A percentile compares a stretch with the other conserved stretches of the same genome.
Evolutionary conservation across 768 basidiomycete species (phyloP).

Genomic region (Krasilnikovozyma curviuscula): DNA sequence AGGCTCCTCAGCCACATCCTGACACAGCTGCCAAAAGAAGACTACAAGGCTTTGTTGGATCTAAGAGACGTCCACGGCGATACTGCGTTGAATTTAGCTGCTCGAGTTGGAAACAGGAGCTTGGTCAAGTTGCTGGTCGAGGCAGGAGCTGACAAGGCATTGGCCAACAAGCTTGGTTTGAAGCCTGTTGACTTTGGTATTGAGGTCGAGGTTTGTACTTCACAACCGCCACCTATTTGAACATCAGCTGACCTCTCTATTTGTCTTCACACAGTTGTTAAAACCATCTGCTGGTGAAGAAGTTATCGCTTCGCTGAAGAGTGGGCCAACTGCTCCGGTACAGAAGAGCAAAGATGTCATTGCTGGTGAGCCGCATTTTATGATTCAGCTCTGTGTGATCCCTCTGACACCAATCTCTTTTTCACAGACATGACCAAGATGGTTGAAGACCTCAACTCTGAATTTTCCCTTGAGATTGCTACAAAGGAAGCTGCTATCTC

Average conservation of each 20-base stretch:
- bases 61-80: constrained; percentile 89
- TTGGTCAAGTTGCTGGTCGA: constrained; percentile 72
- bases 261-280: constrained; percentile 14
- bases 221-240: too few relatives aligned
- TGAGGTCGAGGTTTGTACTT: constrained; percentile 51
- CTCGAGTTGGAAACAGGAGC: constrained; percentile 73
- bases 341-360: constrained; percentile 80
- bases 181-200: constrained; percentile 89
- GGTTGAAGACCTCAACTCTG: constrained; percentile 55
- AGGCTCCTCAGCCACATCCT: constrained; percentile 73
- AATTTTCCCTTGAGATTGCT: constrained; percentile 68
- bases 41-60: constrained; percentile 37
- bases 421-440: constrained; percentile 60
- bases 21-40: too few relatives aligned
- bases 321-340: constrained; percentile 53
- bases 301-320: constrained; percentile 50
- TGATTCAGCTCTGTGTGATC: background rate
- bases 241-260: background rate
- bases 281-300: constrained; percentile 40
- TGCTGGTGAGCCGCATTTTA: constrained; percentile 33
- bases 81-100: constrained; percentile 86
- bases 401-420: background rate
- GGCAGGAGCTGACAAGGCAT: constrained; percentile 72
- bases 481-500: constrained; percentile 73
- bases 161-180: constrained; percentile 81